Conservation (phyloP, 2,329 filamentous ascomycete species). For the Fusarium sororula region DNA sequence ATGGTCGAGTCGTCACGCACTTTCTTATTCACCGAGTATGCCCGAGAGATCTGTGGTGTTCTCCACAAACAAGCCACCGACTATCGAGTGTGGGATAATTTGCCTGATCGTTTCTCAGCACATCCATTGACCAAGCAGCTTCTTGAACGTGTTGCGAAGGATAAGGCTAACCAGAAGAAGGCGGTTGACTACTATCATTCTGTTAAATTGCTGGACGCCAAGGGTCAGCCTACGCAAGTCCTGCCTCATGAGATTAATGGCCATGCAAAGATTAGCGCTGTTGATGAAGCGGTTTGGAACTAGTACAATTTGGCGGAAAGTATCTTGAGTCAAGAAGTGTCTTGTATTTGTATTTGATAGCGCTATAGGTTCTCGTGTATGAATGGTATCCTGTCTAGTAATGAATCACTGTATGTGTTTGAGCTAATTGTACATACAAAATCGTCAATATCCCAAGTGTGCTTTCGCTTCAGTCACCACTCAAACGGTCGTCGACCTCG, state of each 20-base stretch:
- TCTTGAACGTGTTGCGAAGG: not conserved
- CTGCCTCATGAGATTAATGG: not conserved
- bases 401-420: accelerated
- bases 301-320: accelerated
- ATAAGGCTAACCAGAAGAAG: not conserved
- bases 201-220: not conserved
- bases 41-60: conserved; percentile 4
- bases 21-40: conserved; percentile 20
- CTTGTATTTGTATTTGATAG: not conserved
- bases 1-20: conserved; percentile 13
- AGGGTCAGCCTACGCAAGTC: not conserved
- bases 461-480: not conserved
- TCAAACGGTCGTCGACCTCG: not conserved
- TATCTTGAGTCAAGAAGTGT: not conserved
- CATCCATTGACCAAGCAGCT: conserved; percentile 1
- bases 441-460: accelerated
- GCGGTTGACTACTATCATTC: conserved; percentile 5
- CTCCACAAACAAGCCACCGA: conserved; percentile 12
- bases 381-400: not conserved
- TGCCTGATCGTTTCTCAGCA: conserved; percentile 6
- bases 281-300: not conserved
- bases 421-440: not conserved
- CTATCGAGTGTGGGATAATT: conserved; percentile 11
- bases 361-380: too few relatives aligned
- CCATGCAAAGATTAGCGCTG: not conserved